Base-by-base conservation (phyloP, 768 basidiomycete genomes). In the Epithele typhae region DNA sequence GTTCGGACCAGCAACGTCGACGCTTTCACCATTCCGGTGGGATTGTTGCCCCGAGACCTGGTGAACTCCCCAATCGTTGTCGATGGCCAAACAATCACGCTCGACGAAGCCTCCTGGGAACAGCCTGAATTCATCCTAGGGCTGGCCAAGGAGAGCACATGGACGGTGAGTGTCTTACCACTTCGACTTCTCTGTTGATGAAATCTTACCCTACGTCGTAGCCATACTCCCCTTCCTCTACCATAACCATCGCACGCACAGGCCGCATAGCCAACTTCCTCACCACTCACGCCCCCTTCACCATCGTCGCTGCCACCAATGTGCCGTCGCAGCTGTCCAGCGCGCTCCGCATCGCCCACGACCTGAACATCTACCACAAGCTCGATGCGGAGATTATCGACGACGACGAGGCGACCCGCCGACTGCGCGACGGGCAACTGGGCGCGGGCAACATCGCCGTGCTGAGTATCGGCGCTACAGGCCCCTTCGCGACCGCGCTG, bases 181-280 rank as follows among this genome's bases (percentile, higher is more conserved):
- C 6, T 7, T 14, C 17, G 9, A 14, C 17, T 7, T 25, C 10
- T 12, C 12, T 1, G 25, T 6, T 18, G 9, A 4, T 17, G 15
- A 10, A 3, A 15, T 25, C 27, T 46, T 23, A 46, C 17, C 5
- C 17, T 10, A 2, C 9, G 21, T 30, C 2, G n/a, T 25, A 43
- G 50, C 46, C 52, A 11, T 37, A 37, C 27, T 25, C 48, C 23
- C 11, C 23, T 25, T 46, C 46, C 27, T 37, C 35, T 12, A 45
- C 37, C 25, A 57, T 1, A 9, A 10, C 4, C 3, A 18, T 10
- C 9, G 51, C 45, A 27, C 63, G 68, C 15, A 72, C 75, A 2
- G 80, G 79, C 17, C 78, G 87, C 11, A 67, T 89, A n/a, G 82
- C 86, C 52, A 70, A 71, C 4, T 76, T 92, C 37, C 71, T 94